Base-by-base conservation (phyloP, 2,329 filamentous ascomycete species). In the Teratosphaeria epicoccoides region DNA sequence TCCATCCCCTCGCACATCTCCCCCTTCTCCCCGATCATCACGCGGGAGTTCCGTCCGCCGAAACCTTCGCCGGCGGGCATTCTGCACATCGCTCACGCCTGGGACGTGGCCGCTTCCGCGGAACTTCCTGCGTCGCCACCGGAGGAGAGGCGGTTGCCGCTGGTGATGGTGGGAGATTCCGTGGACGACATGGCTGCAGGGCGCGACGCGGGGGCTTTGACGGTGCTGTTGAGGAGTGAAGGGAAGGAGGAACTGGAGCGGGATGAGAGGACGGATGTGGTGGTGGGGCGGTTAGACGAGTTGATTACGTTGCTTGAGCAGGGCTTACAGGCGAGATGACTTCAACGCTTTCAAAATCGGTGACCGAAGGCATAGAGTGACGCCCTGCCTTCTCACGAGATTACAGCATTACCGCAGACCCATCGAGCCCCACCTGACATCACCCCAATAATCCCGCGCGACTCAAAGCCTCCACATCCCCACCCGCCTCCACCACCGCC, bases 151-250 rank as follows among this genome's bases (percentile, higher is more conserved):
- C 56, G 49, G 6, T 24, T 67, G 12, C 66, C 66, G 2, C 52
- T 80, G 47, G 74, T 81, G 51, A 78, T 78, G 68, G 73, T 79
- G 0, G 76, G 75, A 9, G 77, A 79, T 52, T 89, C 84, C 14
- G 81, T 95, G 51, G 93, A 97, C 67, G 93, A 98, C 66, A 94
- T 97, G 81, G 87, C 84, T 6, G 88, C 91, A 0, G 91, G 93
- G 0, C 79, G 84, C 54, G 76, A 76, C 49, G 91, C 91, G 0
- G 91, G 91, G 1, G 88, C 90, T 1, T 86, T 88, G 28, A 97
- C 93, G 0, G 89, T 97, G n/a, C 66, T 97, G 65, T 73, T 98
- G 44, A 54, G 57, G 33, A 68, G 66, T 54, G 55, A 59, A 23
- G 66, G 66, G 0, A 68, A 68, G 50, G 66, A 67, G 57, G 66